Percentiles rank a stretch among this genome's conserved stretches.
phyloP scores from a whole-genome alignment of 257 asterid genomes.

The Solanum acaule region DNA sequence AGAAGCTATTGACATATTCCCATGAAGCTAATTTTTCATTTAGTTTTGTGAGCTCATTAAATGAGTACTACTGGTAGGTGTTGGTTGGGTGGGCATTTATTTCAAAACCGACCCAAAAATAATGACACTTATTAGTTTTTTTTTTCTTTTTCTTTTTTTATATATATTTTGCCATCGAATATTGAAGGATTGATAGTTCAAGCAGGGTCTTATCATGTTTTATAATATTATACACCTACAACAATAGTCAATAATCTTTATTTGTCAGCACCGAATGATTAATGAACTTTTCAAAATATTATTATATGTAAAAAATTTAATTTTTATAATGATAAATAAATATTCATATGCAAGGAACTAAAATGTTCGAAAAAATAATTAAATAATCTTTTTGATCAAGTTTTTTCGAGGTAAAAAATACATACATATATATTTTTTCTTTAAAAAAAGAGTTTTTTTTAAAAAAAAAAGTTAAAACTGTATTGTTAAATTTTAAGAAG shows the following conservation, averaged over 20 bases:
- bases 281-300: neutral
- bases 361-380: neutral
- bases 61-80: conserved; percentile 9
- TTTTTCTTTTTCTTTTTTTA: neutral
- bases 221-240: neutral
- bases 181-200: neutral
- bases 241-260: neutral
- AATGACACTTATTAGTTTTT: neutral
- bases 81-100: conserved; percentile 2
- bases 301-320: neutral
- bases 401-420: neutral
- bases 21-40: neutral
- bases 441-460: too few species aligned
- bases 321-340: neutral
- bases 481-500: neutral
- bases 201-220: neutral
- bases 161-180: neutral
- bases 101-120: conserved; percentile 8
- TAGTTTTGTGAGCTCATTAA: conserved; percentile 4
- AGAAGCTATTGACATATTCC: neutral
- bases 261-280: neutral
- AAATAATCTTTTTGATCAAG: neutral
- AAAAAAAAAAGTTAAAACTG: neutral
- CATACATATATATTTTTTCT: neutral
- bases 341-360: neutral